Evolutionary conservation across 192 early-diverging fungal species (phyloP), one percentile per base, ranked within the genome.

Genomic region (Coemansia aciculifera): DNA sequence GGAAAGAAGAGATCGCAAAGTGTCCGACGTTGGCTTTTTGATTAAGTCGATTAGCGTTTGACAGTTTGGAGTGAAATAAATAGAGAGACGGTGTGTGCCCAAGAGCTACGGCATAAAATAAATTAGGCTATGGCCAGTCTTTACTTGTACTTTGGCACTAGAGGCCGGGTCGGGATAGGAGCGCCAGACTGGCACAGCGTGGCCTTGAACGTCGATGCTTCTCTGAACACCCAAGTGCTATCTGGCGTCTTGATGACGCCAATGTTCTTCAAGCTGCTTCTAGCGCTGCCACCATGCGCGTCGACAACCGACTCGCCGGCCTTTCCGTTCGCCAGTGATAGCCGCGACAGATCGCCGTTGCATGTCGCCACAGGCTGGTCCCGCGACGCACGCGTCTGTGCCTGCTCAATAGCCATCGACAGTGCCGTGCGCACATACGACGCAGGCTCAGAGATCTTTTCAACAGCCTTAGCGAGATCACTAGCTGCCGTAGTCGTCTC

Each of bases 381-480:
- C 31, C 40, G 57, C 57, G 42, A 8, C 24, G 38, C 36, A 36
- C 46, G 39, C 19, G 49, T 0, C 42, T 43, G 42, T 11, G 48
- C 51, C 29, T 57, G 54, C 23, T 68, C 63, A 19, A 70, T 42
- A 6, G 66, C 79, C 79, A 76, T 76, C n/a, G 51, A 63, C 61
- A 81, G 63, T 9, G 79, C 73, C 27, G 71, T 73, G 38, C 71
- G 79, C 68, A 81, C 79, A 62, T 81, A 68, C 40, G 79, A 81
- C 9, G 64, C 64, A 7, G 63, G 56, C 64, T 71, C 62, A 17
- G 59, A 52, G 54, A 81, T 68, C 71, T 81, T 81, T 19, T 54
- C 70, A 31, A 73, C 13, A 17, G 64, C 68, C 67, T 64, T 64
- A 11, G 11, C 40, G 2, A 63, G 6, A 31, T 70, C 68, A 10